phyloP scores from a whole-genome alignment of 2,329 filamentous ascomycete genomes.

The Xylaria sp. region DNA sequence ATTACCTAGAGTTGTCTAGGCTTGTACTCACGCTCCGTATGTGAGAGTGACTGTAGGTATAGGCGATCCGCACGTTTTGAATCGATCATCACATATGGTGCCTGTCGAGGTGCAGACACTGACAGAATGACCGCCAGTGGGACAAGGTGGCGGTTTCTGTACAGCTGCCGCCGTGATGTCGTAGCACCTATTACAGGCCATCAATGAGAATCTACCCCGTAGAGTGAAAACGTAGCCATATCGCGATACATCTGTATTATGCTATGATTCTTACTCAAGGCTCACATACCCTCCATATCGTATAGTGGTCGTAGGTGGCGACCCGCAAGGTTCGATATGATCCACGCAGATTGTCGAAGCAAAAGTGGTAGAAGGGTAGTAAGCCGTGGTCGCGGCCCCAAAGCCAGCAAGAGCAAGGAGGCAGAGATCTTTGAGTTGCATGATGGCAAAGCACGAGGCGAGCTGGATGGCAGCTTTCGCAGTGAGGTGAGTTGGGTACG shows the following conservation, averaged over 20 bases:
- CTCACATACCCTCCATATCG: conserved; percentile 17
- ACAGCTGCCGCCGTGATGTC: conserved; percentile 9
- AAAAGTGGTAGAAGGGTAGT: background rate
- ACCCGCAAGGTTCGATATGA: conserved; percentile 22
- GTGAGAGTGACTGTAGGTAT: conserved; percentile 19
- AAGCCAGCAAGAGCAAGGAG: conserved; percentile 12
- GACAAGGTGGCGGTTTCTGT: conserved; percentile 15
- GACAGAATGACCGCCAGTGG: conserved; percentile 7
- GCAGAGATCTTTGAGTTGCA: conserved; percentile 9
- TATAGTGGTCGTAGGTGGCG: conserved; percentile 22
- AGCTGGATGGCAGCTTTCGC: background rate
- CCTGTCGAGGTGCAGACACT: conserved; percentile 21
- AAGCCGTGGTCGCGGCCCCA: conserved; percentile 6
- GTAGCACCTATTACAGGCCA: conserved; percentile 12
- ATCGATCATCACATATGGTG: conserved; percentile 24
- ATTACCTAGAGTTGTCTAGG: background rate
- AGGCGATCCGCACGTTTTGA: conserved; percentile 25
- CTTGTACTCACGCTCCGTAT: conserved; percentile 17
- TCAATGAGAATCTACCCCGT: background rate
- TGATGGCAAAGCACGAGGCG: conserved; percentile 1
- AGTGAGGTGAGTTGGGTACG: background rate
- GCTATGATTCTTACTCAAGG: background rate
- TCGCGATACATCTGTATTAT: background rate
- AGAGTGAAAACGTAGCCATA: background rate
- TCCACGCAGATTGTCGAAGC: conserved; percentile 24